These are phyloP conservation scores for Termitomyces sp. DNA, from an alignment of 768 basidiomycete genomes.

Conservation along the genomic window DNA sequence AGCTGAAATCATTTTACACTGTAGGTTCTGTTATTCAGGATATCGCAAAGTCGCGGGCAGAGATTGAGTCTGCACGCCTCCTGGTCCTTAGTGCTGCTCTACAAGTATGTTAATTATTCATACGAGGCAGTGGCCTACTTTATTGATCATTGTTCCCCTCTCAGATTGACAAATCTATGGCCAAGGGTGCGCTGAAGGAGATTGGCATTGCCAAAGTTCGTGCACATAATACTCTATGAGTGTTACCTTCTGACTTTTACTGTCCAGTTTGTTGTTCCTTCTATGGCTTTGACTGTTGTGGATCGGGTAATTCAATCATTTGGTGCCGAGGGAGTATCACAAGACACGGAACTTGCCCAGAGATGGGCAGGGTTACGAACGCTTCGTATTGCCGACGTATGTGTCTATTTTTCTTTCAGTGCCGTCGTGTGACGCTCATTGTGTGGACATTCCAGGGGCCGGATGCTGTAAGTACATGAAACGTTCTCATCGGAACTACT, in stretches of 20 bases:
- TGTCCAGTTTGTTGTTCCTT: slow-evolving; percentile 83
- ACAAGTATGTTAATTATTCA: slow-evolving; percentile 40
- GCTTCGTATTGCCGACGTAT: slow-evolving; percentile 80
- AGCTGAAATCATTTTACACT: not conserved
- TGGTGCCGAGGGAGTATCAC: slow-evolving; percentile 93
- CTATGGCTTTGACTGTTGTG: slow-evolving; percentile 81
- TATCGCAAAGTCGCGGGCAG: slow-evolving; percentile 88
- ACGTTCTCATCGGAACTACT: slow-evolving; percentile 8
- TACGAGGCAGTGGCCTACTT: not conserved
- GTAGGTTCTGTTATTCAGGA: slow-evolving; percentile 84
- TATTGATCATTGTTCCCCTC: not conserved
- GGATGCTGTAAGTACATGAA: slow-evolving; percentile 51
- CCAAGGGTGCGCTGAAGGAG: slow-evolving; percentile 95
- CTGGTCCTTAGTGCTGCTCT: slow-evolving; percentile 90
- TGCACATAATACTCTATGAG: not conserved
- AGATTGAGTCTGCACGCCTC: slow-evolving; percentile 84
- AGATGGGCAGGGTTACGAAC: slow-evolving; percentile 81
- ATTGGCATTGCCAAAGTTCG: slow-evolving; percentile 94
- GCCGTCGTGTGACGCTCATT: not conserved
- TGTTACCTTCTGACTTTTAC: not conserved
- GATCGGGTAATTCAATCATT: slow-evolving; percentile 96
- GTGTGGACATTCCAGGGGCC: slow-evolving; percentile 48
- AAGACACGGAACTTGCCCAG: slow-evolving; percentile 79
- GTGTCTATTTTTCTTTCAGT: slow-evolving; percentile 19
- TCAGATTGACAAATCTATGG: slow-evolving; percentile 83